phyloP scores from a whole-genome alignment of 768 basidiomycete genomes.

The Psilocybe tampanensis region DNA sequence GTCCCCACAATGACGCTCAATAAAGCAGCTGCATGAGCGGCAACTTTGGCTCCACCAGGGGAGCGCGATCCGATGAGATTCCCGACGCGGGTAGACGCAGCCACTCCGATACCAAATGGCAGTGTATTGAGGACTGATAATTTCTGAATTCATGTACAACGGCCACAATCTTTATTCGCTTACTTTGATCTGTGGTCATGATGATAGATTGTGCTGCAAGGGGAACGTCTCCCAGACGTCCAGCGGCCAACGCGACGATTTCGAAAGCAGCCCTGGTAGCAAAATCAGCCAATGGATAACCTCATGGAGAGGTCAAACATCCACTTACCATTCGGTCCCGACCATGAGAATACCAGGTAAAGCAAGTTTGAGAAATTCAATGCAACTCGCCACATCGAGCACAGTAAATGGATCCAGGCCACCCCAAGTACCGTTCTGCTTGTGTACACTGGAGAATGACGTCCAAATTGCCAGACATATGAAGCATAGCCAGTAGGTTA shows the following conservation, averaged over 20 bases:
- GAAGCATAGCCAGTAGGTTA: slow-evolving; percentile 74
- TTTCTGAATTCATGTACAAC: not conserved
- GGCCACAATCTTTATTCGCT: too few species aligned
- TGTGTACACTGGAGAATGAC: slow-evolving; percentile 52
- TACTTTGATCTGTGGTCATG: slow-evolving; percentile 81
- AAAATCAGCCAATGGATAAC: not conserved
- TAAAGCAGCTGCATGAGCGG: slow-evolving; percentile 65
- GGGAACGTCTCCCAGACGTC: slow-evolving; percentile 63
- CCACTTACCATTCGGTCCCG: slow-evolving; percentile 72
- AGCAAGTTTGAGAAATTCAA: slow-evolving; percentile 63
- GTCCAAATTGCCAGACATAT: slow-evolving; percentile 52
- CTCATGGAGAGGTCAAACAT: not conserved
- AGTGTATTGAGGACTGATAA: slow-evolving; percentile 69
- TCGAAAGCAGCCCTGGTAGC: slow-evolving; percentile 75
- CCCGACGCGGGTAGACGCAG: slow-evolving; percentile 72
- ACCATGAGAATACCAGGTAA: slow-evolving; percentile 82
- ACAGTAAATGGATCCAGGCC: slow-evolving; percentile 50
- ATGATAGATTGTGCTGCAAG: slow-evolving; percentile 79
- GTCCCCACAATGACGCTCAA: slow-evolving; percentile 62
- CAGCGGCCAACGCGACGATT: slow-evolving; percentile 79
- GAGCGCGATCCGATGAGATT: slow-evolving; percentile 68
- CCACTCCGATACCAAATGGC: slow-evolving; percentile 77
- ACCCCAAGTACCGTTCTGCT: slow-evolving; percentile 64
- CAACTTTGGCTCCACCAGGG: slow-evolving; percentile 51
- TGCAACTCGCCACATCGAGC: slow-evolving; percentile 51